Base-by-base conservation (phyloP, 176 grass and related monocot species). In the Ampelocalamus luodianensis region DNA sequence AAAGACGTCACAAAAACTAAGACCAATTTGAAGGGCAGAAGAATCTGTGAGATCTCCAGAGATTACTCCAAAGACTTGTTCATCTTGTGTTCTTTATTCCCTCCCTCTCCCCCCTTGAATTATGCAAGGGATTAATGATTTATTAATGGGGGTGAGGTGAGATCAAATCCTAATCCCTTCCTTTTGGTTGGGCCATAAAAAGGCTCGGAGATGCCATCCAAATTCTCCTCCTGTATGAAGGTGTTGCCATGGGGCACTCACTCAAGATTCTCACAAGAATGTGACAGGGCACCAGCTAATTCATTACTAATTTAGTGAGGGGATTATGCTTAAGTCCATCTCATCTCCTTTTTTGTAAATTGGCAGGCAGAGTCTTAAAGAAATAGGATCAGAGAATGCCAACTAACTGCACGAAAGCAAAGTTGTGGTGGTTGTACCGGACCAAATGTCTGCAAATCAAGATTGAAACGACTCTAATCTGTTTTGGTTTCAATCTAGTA, bases 31-130 rank as follows among this genome's bases (percentile, higher is more conserved):
- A 62, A 74, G 46, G 68, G 58, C 38, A 74, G 39, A 36, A 83
- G 79, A 87, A 74, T 83, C 89, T 79, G 37, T 29, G 67, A 87
- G 85, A 87, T 90, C 75, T 78, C 61, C 54, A 24, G 18, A 90
- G 60, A 73, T 79, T 60, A 42, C 39, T 73, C 59, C 39, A 3
- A 83, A 39, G 56, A 73, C 79, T 74, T 67, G 74, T 42, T 68
- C 74, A 40, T 16, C 73, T 40, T 83, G 74, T 74, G 64, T 9
- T 60, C 49, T 68, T 49, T 70, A 32, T 71, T 68, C 37, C 13
- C 16, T 42, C 10, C 27, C 32, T 5, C 27, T 73, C 4, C 36
- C 5, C 34, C 22, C 9, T 44, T 63, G 63, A 7, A 83, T 78
- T 49, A 27, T 29, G 11, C 27, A 26, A 18, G 56, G 48, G 72